Conservation (phyloP, 139 green algal species). For the Yamagishiella unicocca region DNA sequence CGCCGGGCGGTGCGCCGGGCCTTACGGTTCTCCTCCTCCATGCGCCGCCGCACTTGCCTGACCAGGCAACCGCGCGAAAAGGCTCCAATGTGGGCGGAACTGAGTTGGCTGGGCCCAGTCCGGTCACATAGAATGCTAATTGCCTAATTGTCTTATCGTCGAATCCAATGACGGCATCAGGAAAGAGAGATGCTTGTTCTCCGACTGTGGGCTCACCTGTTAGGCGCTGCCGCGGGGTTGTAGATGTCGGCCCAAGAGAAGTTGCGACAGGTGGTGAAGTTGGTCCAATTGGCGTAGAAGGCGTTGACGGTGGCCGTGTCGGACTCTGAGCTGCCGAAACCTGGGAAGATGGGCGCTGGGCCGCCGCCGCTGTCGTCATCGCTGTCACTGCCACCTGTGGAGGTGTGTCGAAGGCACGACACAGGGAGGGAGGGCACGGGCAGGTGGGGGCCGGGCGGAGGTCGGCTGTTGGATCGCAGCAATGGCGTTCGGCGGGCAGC, state of each 20-base stretch:
- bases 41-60: slow-evolving; percentile 84
- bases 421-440: too few relatives aligned
- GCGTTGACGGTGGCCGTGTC: slow-evolving; percentile 69
- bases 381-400: slow-evolving; percentile 20
- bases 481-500: too few relatives aligned
- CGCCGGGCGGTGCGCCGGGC: slow-evolving; percentile 58
- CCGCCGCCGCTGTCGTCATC: background rate
- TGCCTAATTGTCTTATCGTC: too few relatives aligned
- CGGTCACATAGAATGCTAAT: too few relatives aligned
- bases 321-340: slow-evolving; percentile 42
- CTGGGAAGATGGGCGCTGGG: slow-evolving; percentile 21
- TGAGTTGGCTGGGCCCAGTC: too few relatives aligned
- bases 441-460: too few relatives aligned
- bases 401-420: too few relatives aligned
- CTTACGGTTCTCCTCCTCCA: slow-evolving; percentile 96
- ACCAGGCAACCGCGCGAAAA: too few relatives aligned
- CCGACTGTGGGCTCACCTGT: slow-evolving; percentile 81
- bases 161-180: too few relatives aligned
- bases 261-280: slow-evolving; percentile 83
- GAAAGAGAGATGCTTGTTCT: too few relatives aligned
- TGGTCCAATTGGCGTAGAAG: slow-evolving; percentile 92
- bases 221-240: slow-evolving; percentile 85
- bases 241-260: slow-evolving; percentile 94
- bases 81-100: too few relatives aligned
- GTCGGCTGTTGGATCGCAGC: too few relatives aligned